A percentile compares a stretch with the other conserved stretches of the same genome.
phyloP scores from a whole-genome alignment of 2,329 filamentous ascomycete genomes.

The Malbranchea zuffiana region DNA sequence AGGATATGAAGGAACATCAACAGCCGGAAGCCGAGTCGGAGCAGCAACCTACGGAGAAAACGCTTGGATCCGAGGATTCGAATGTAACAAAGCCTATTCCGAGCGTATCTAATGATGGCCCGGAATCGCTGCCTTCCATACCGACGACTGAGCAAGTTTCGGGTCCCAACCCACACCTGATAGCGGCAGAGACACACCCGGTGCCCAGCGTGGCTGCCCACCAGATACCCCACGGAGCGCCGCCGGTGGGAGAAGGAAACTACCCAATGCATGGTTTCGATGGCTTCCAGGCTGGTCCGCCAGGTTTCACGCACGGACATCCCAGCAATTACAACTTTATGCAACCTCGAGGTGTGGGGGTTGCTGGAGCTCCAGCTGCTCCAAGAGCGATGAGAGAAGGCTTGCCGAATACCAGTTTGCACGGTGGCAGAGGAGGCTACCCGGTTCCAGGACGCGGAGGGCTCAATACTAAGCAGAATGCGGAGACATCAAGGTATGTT shows the following conservation, averaged over 20 bases:
- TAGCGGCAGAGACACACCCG: too few species aligned
- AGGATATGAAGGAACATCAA: slow-evolving; percentile 23
- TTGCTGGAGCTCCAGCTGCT: slow-evolving; percentile 68
- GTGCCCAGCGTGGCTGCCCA: too few species aligned
- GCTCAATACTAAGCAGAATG: background rate
- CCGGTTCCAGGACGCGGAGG: slow-evolving; percentile 26
- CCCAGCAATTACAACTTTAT: too few species aligned
- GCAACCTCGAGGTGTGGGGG: slow-evolving; percentile 41
- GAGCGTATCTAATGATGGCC: background rate
- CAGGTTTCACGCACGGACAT: too few species aligned
- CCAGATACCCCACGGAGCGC: too few species aligned
- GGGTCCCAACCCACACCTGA: too few species aligned
- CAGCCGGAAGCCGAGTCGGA: slow-evolving; percentile 15
- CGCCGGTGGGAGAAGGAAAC: too few species aligned
- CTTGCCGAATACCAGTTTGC: slow-evolving; percentile 67
- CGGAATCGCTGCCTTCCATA: slow-evolving; percentile 3
- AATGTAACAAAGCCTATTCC: too few species aligned
- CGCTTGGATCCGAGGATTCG: too few species aligned
- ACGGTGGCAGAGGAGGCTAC: slow-evolving; percentile 49
- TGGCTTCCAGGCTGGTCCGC: too few species aligned
- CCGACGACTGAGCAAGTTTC: slow-evolving; percentile 1
- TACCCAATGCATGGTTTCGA: too few species aligned
- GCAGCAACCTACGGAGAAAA: slow-evolving; percentile 12
- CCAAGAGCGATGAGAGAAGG: slow-evolving; percentile 92
- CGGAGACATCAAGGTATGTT: slow-evolving; percentile 5